Conservation (phyloP, 768 basidiomycete species). For the Amanita muscaria region DNA sequence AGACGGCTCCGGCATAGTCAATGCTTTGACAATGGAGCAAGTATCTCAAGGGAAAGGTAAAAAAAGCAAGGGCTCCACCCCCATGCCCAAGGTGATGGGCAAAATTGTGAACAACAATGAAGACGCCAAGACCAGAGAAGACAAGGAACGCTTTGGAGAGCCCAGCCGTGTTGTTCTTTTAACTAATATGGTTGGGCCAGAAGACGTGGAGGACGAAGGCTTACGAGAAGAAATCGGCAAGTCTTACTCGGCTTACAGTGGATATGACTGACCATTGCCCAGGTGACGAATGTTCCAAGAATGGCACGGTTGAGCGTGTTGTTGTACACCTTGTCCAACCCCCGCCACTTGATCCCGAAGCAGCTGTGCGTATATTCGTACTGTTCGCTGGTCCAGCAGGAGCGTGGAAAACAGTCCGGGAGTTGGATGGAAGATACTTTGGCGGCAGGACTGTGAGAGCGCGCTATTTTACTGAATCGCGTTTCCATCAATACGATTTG, state of each 20-base stretch:
- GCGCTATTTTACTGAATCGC: slow-evolving; percentile 64
- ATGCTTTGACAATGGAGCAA: slow-evolving; percentile 80
- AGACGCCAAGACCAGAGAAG: slow-evolving; percentile 68
- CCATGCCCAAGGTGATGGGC: slow-evolving; percentile 49
- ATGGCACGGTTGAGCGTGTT: slow-evolving; percentile 88
- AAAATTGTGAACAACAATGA: slow-evolving; percentile 89
- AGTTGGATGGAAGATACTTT: slow-evolving; percentile 89
- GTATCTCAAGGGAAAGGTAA: slow-evolving; percentile 34
- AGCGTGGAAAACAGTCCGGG: slow-evolving; percentile 93
- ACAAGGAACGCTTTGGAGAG: slow-evolving; percentile 76
- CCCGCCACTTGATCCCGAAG: slow-evolving; percentile 52
- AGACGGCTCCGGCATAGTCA: slow-evolving; percentile 77
- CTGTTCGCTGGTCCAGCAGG: slow-evolving; percentile 86
- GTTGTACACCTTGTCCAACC: slow-evolving; percentile 74
- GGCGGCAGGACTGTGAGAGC: slow-evolving; percentile 80
- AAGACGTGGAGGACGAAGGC: slow-evolving; percentile 81
- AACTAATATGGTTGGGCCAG: slow-evolving; percentile 80
- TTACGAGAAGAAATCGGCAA: slow-evolving; percentile 81
- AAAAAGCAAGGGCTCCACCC: slow-evolving; percentile 17
- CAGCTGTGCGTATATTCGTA: slow-evolving; percentile 88
- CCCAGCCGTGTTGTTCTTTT: slow-evolving; percentile 86
- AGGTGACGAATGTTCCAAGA: slow-evolving; percentile 90
- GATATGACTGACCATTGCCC: slow-evolving; percentile 3
- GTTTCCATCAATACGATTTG: slow-evolving; percentile 42
- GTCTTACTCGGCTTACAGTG: slow-evolving; percentile 15